Evolutionary conservation across 2,329 filamentous ascomycete genomes (phyloP).

Genomic region (Nemania abortiva): DNA sequence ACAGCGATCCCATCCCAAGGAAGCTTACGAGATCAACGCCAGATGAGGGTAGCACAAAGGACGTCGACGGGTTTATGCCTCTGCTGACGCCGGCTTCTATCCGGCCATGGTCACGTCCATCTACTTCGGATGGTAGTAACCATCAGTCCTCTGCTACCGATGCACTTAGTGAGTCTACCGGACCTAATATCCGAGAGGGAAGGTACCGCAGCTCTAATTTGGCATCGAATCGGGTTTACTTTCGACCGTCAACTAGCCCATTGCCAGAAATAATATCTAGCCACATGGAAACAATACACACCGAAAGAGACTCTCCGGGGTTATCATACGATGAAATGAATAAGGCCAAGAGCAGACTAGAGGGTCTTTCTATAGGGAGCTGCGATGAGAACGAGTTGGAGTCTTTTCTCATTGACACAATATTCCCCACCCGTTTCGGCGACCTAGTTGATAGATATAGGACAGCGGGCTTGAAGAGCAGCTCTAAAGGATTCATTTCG

Average conservation of each 20-base stretch:
- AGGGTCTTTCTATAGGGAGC: not conserved
- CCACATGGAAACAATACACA: not conserved
- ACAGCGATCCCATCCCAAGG: slow-evolving; percentile 43
- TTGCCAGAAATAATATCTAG: not conserved
- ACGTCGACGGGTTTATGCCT: not conserved
- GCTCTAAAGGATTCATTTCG: not conserved
- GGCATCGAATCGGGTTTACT: not conserved
- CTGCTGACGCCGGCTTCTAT: not conserved
- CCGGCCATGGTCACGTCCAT: not conserved
- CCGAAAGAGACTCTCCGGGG: not conserved
- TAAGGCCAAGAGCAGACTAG: not conserved
- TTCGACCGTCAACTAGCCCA: not conserved
- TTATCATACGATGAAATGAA: not conserved
- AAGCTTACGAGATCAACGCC: slow-evolving; percentile 34
- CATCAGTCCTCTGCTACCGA: no score
- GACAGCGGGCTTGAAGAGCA: not conserved
- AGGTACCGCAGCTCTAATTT: not conserved
- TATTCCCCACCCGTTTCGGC: not conserved
- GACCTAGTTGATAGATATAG: not conserved
- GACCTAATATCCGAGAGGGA: not conserved
- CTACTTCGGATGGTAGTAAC: not conserved
- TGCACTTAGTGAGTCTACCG: not conserved
- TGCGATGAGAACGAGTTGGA: not conserved
- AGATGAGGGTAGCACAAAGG: not conserved
- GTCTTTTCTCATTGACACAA: not conserved